Conservation (phyloP, 805 yeast genomes). For the Metschnikowia sp. region DNA sequence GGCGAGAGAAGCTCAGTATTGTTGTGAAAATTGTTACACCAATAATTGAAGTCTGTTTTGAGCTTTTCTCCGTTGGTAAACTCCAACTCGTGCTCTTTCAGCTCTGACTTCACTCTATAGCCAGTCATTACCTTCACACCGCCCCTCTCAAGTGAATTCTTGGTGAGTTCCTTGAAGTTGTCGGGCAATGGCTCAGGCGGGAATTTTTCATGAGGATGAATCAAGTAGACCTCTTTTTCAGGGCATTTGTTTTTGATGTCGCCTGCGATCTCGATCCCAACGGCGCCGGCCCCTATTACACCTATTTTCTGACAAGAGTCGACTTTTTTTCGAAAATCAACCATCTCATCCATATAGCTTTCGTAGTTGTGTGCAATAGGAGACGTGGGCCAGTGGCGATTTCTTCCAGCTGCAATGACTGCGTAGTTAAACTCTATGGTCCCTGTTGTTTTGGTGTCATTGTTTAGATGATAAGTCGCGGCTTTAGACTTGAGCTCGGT, state of each 20-base stretch:
- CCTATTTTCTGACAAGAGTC: constrained; percentile 32
- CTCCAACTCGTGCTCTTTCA: constrained; percentile 22
- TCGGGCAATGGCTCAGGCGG: constrained; percentile 38
- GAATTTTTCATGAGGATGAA: constrained; percentile 35
- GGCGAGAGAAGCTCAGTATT: constrained; percentile 28
- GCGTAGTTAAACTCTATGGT: constrained; percentile 43
- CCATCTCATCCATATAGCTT: constrained; percentile 43
- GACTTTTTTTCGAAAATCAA: constrained; percentile 27
- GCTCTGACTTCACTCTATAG: constrained; percentile 25
- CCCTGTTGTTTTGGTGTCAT: constrained; percentile 16
- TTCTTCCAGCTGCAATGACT: constrained; percentile 47
- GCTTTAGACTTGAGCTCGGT: constrained; percentile 22
- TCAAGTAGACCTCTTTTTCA: constrained; percentile 34
- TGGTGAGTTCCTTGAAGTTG: constrained; percentile 26
- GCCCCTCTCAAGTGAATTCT: constrained; percentile 25
- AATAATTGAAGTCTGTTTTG: constrained; percentile 29
- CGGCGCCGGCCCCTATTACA: constrained; percentile 51
- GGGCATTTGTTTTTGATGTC: constrained; percentile 41
- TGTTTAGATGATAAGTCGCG: constrained; percentile 27
- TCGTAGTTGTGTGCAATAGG: constrained; percentile 42
- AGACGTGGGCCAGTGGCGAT: constrained; percentile 53
- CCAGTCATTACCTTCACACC: constrained; percentile 30
- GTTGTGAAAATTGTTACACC: constrained; percentile 35
- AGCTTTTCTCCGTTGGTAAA: constrained; percentile 28
- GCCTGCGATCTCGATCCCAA: constrained; percentile 50